Conservation (phyloP, 2,329 filamentous ascomycete species). For the Pseudogymnoascus sp. region DNA sequence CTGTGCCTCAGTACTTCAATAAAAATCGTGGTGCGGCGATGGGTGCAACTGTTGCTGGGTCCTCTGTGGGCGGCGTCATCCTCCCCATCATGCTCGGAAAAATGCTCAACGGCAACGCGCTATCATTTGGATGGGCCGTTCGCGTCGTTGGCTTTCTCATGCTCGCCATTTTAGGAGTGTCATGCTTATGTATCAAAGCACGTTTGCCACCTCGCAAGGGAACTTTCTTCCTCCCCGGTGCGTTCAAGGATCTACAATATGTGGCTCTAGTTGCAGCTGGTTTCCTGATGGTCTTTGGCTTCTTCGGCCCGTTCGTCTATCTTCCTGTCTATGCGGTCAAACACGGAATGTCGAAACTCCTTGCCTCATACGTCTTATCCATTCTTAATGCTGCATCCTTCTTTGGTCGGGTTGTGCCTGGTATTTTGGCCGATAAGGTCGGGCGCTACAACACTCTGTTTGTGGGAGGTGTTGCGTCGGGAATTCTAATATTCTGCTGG, state of each 20-base stretch:
- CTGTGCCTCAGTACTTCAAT: slow-evolving; percentile 40
- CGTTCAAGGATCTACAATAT: slow-evolving; percentile 37
- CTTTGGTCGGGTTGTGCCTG: slow-evolving; percentile 19
- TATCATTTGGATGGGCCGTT: slow-evolving; percentile 13
- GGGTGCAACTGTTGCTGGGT: slow-evolving; percentile 41
- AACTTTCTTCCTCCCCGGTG: slow-evolving; percentile 39
- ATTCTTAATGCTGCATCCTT: slow-evolving; percentile 20
- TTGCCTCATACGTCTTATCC: slow-evolving; percentile 21
- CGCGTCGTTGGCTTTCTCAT: slow-evolving; percentile 27
- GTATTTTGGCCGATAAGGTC: slow-evolving; percentile 16
- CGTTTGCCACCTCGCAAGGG: slow-evolving; percentile 35
- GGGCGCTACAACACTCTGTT: slow-evolving; percentile 30
- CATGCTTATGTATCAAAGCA: slow-evolving; percentile 41
- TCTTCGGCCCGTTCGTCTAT: slow-evolving; percentile 21
- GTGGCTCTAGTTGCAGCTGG: slow-evolving; percentile 34
- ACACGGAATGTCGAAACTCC: slow-evolving; percentile 21
- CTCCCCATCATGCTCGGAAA: slow-evolving; percentile 53
- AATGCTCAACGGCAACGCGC: slow-evolving; percentile 35
- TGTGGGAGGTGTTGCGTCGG: slow-evolving; percentile 14
- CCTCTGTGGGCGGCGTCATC: slow-evolving; percentile 45
- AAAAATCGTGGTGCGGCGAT: slow-evolving; percentile 39
- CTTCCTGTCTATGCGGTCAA: slow-evolving; percentile 19
- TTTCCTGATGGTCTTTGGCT: slow-evolving; percentile 32
- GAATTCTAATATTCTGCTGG: slow-evolving; percentile 15
- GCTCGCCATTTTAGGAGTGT: slow-evolving; percentile 40